These are phyloP conservation scores for Cyclostephanos invisitatus DNA, from an alignment of 108 stramenopile species.

Conservation along the genomic window DNA sequence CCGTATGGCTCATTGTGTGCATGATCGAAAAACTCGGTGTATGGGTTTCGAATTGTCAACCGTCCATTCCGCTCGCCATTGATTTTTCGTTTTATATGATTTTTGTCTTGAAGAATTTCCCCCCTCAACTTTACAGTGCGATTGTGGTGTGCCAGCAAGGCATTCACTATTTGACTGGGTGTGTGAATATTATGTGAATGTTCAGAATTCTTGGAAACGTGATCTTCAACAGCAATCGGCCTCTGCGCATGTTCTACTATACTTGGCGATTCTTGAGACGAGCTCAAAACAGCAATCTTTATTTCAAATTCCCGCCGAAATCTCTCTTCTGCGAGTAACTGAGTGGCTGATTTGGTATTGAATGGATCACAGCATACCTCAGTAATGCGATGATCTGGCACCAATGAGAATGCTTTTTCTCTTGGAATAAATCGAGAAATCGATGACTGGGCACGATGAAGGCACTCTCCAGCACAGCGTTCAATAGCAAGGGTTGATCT, in stretches of 20 bases:
- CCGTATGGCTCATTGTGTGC: slow-evolving; percentile 14
- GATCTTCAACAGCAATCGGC: slow-evolving; percentile 5
- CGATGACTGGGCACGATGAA: neutral
- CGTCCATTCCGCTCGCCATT: slow-evolving; percentile 3
- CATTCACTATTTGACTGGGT: slow-evolving; percentile 1
- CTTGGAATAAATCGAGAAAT: slow-evolving; percentile 26
- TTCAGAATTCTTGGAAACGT: neutral
- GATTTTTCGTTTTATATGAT: slow-evolving; percentile 22
- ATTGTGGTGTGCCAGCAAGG: slow-evolving; percentile 23
- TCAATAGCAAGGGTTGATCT: slow-evolving; percentile 71
- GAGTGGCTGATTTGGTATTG: slow-evolving; percentile 27
- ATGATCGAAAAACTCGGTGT: slow-evolving; percentile 88
- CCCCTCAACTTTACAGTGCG: slow-evolving; percentile 4
- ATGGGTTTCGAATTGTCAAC: slow-evolving; percentile 60
- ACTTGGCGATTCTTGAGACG: slow-evolving; percentile 2
- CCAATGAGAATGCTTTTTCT: slow-evolving; percentile 20
- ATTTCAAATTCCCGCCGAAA: slow-evolving; percentile 22
- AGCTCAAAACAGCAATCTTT: neutral
- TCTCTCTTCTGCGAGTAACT: slow-evolving; percentile 26
- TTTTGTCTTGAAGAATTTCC: neutral
- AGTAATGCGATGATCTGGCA: slow-evolving; percentile 45
- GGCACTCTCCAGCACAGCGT: slow-evolving; percentile 39
- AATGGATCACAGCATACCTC: slow-evolving; percentile 24
- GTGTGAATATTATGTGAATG: neutral
- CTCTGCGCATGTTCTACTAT: neutral